These are phyloP conservation scores for Myxozyma sirexii DNA, from an alignment of 805 yeast species.

Conservation along the genomic window DNA sequence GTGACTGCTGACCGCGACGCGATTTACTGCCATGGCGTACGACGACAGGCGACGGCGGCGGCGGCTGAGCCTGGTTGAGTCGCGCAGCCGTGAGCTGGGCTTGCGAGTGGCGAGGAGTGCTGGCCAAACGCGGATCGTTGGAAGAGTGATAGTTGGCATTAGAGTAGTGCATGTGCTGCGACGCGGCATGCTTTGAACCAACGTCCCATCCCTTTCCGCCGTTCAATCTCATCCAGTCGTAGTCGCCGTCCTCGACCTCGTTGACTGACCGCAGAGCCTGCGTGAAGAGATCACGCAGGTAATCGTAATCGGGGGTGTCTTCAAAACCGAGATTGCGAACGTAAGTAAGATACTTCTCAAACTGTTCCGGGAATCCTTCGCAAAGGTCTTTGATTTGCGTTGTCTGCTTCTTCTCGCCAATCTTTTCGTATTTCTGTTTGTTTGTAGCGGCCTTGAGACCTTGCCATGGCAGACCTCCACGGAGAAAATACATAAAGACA, in stretches of 20 bases:
- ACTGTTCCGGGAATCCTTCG: constrained; percentile 86
- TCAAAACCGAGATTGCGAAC: constrained; percentile 91
- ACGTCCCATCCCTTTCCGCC: constrained; percentile 97
- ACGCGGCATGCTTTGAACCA: constrained; percentile 41
- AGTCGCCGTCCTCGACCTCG: constrained; percentile 79
- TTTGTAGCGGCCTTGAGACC: constrained; percentile 97
- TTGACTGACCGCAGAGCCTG: constrained; percentile 74
- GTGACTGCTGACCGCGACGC: constrained; percentile 37
- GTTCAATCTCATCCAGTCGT: constrained; percentile 97
- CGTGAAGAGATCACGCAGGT: constrained; percentile 74
- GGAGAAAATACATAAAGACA: constrained; percentile 89
- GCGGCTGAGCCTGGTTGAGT: constrained; percentile 49
- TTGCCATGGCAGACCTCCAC: constrained; percentile 98
- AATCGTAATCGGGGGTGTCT: constrained; percentile 92
- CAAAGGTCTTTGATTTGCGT: constrained; percentile 86
- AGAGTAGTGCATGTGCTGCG: constrained; percentile 34
- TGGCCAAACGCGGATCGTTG: constrained; percentile 32
- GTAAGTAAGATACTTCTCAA: constrained; percentile 85
- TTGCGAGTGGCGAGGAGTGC: constrained; percentile 35
- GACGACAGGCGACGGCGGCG: constrained; percentile 44
- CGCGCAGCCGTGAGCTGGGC: constrained; percentile 42
- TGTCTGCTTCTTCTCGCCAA: constrained; percentile 92
- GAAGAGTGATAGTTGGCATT: constrained; percentile 34
- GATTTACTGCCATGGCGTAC: constrained; percentile 42
- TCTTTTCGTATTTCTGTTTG: constrained; percentile 95